phyloP scores from a whole-genome alignment of 805 yeast species.

The Cephaloascus fragrans region DNA sequence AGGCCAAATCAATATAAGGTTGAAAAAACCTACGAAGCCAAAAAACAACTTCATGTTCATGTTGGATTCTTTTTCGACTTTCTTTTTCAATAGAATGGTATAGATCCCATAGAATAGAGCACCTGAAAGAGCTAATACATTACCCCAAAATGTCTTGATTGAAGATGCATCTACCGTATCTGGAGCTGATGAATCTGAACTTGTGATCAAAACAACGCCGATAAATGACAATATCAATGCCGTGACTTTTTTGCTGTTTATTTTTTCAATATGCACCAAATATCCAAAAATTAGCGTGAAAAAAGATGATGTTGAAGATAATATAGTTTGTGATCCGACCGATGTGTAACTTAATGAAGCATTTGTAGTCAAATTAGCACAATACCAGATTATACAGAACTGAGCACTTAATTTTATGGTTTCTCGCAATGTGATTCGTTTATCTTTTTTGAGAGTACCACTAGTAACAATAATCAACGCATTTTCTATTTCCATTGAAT shows the following conservation, averaged over 20 bases:
- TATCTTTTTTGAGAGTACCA: slow-evolving; percentile 8
- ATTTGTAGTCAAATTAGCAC: slow-evolving; percentile 83
- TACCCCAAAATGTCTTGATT: slow-evolving; percentile 48
- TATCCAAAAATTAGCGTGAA: slow-evolving; percentile 84
- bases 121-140: slow-evolving; percentile 68
- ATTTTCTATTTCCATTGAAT: not conserved
- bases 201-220: slow-evolving; percentile 77
- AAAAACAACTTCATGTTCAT: slow-evolving; percentile 83
- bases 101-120: slow-evolving; percentile 90
- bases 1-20: slow-evolving; percentile 75
- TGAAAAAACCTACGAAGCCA: slow-evolving; percentile 90
- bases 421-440: slow-evolving; percentile 36
- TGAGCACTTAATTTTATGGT: slow-evolving; percentile 70
- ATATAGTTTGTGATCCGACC: slow-evolving; percentile 89
- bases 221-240: slow-evolving; percentile 65
- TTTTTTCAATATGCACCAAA: slow-evolving; percentile 56
- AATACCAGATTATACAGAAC: slow-evolving; percentile 83
- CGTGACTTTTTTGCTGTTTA: slow-evolving; percentile 52
- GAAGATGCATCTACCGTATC: slow-evolving; percentile 10
- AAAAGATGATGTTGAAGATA: slow-evolving; percentile 87
- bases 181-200: slow-evolving; percentile 40
- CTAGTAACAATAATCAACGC: slow-evolving; percentile 4
- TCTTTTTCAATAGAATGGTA: slow-evolving; percentile 71
- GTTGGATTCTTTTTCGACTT: slow-evolving; percentile 62
- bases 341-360: slow-evolving; percentile 82